Evolutionary conservation across 1,284 basidiomycete species (phyloP), one percentile per base, ranked within the genome.

Genomic region (Leccinum fuscescens): DNA sequence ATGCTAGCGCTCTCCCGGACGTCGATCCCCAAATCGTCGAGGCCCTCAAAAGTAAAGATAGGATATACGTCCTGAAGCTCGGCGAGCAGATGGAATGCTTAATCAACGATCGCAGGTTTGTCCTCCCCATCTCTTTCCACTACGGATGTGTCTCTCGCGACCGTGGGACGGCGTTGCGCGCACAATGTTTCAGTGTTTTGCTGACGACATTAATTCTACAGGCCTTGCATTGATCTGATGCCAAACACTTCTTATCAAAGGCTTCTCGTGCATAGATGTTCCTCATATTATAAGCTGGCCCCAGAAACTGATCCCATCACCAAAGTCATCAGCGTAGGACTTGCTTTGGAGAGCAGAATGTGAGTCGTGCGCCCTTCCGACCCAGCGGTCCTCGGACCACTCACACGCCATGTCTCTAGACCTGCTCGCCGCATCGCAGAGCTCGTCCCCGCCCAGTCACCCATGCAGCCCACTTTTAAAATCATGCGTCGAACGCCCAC

Each of bases 21-120:
- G 83, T 86, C 61, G 91, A 92, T 78, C 78, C 82, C 9, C 86
- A 88, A 74, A 91, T 72, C 68, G 66, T 93, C 67, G 91, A 93
- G 73, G 91, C 92, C n/a, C 85, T 93, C 62, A 84, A 80, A 74
- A 87, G 86, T 80, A 93, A 93, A 77, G 91, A 93, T 74, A 82
- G 91, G 68, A 80, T 93, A 62, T 93, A 88, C 72, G 90, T 93
- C 49, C 77, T 93, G 66, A 92, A 90, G 78, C 80, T 92, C 20
- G 92, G 89, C 61, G 91, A 93, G 75, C 80, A 80, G 66, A 90
- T 93, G 83, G 91, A 93, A 74, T 76, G 75, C 56, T 80, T 93
- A 69, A 89, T 93, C 69, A 82, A 69, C 61, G 90, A 92, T 71
- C 82, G 80, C 68, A 85, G 82, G 87, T 89, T 65, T 63, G 86